Percentiles rank a stretch among this genome's conserved stretches.
Evolutionary conservation across 495 filamentous ascomycete genomes (phyloP).

Genomic region (Tuber brumale): DNA sequence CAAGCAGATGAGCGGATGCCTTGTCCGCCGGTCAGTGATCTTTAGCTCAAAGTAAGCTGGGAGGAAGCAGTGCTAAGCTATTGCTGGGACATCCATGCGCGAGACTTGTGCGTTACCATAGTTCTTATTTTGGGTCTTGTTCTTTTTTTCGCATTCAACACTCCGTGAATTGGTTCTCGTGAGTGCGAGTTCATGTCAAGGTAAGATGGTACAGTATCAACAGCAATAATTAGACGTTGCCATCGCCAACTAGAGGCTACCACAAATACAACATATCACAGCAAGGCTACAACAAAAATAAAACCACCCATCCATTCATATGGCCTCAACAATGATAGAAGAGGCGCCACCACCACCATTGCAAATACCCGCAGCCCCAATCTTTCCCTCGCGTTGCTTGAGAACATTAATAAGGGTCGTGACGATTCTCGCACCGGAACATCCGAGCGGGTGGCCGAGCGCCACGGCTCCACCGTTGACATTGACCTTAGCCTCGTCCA

Average conservation of each 20-base stretch:
- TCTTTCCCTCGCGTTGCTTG: conserved; percentile 81
- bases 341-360: conserved; percentile 94
- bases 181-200: not conserved
- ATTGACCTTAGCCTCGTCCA: conserved; percentile 84
- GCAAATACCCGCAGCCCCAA: conserved; percentile 92
- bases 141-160: not conserved
- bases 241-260: not conserved
- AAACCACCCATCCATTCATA: not conserved
- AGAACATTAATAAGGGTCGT: conserved; percentile 86
- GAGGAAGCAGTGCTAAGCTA: not conserved
- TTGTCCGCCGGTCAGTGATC: not conserved
- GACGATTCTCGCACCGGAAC: conserved; percentile 85
- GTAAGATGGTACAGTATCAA: not conserved
- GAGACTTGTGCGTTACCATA: not conserved
- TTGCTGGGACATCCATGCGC: not conserved
- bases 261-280: not conserved
- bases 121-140: not conserved
- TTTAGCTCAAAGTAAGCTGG: not conserved
- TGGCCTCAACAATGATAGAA: conserved; percentile 73
- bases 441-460: conserved; percentile 89
- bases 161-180: not conserved
- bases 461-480: conserved; percentile 92
- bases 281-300: not conserved
- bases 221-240: not conserved
- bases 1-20: not conserved